These are phyloP conservation scores for Fraxinus xanthoxyloides DNA, from an alignment of 305 asterid genomes.

Conservation along the genomic window DNA sequence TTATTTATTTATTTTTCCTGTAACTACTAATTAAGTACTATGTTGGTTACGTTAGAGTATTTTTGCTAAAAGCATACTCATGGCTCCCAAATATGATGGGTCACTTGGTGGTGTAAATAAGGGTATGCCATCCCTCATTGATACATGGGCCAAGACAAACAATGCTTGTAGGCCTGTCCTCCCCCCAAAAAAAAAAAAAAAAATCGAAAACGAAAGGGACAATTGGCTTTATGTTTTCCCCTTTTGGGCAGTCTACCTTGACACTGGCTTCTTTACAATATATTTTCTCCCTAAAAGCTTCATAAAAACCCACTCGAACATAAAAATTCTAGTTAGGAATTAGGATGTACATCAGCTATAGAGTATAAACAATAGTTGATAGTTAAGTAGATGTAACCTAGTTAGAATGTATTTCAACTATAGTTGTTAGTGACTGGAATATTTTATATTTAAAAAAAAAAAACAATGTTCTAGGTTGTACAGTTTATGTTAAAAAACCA, in stretches of 20 bases:
- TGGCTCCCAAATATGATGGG: not conserved
- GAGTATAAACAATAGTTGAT: not conserved
- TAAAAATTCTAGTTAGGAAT: not conserved
- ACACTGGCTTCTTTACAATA: not conserved
- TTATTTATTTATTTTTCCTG: not conserved
- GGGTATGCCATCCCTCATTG: not conserved
- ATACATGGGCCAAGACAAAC: not conserved
- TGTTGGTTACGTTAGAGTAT: not conserved
- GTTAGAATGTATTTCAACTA: not conserved
- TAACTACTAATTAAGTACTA: not conserved
- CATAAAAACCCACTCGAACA: not conserved
- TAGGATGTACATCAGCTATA: not conserved
- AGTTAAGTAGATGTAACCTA: not conserved
- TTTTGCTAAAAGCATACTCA: not conserved
- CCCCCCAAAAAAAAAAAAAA: not conserved
- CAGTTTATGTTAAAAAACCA: not conserved
- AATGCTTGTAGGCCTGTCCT: not conserved
- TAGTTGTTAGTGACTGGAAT: not conserved
- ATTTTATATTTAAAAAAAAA: too few relatives aligned
- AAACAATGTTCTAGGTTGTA: not conserved
- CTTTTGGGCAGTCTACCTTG: not conserved
- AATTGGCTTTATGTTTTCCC: not conserved
- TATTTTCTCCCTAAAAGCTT: not conserved
- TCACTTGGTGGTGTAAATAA: not conserved
- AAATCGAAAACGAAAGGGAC: not conserved